Conservation (phyloP, 176 grass and related monocot genomes). For the Dendrocalamus sinicus region DNA sequence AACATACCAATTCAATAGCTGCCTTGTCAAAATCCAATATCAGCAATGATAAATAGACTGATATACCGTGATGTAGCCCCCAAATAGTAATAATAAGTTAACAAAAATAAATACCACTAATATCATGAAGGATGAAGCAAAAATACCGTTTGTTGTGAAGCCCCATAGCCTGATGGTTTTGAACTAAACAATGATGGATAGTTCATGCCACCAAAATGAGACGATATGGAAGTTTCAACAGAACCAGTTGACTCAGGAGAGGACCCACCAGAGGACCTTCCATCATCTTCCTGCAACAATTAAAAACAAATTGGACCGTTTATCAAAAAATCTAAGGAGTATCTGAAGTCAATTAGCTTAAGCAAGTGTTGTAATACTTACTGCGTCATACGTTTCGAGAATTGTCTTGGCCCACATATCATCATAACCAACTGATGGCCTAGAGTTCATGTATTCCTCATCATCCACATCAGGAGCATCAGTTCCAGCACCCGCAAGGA, state of each 20-base stretch:
- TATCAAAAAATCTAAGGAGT: conserved; percentile 20
- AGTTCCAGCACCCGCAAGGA: conserved; percentile 97
- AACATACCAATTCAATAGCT: neutral
- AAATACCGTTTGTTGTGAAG: conserved; percentile 77
- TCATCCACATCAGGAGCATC: conserved; percentile 99
- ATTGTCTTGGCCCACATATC: conserved; percentile 99
- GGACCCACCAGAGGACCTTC: conserved; percentile 83
- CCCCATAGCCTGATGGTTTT: conserved; percentile 74
- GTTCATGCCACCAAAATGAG: conserved; percentile 95
- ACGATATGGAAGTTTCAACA: conserved; percentile 97
- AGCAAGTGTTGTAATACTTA: conserved; percentile 45
- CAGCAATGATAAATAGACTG: too few relatives aligned
- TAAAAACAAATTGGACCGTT: conserved; percentile 11
- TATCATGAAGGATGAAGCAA: conserved; percentile 15
- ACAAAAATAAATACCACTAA: neutral
- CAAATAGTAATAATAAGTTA: too few relatives aligned
- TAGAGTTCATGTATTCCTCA: conserved; percentile 90
- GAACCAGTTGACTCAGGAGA: conserved; percentile 95
- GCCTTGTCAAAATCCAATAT: neutral
- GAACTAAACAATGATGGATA: conserved; percentile 98
- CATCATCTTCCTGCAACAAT: conserved; percentile 92
- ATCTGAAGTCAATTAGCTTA: conserved; percentile 28
- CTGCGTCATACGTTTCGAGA: conserved; percentile 85
- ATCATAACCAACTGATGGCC: conserved; percentile 93
- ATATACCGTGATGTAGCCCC: too few relatives aligned